phyloP scores from a whole-genome alignment of 306 rosid species.

The Luffa aegyptiaca region DNA sequence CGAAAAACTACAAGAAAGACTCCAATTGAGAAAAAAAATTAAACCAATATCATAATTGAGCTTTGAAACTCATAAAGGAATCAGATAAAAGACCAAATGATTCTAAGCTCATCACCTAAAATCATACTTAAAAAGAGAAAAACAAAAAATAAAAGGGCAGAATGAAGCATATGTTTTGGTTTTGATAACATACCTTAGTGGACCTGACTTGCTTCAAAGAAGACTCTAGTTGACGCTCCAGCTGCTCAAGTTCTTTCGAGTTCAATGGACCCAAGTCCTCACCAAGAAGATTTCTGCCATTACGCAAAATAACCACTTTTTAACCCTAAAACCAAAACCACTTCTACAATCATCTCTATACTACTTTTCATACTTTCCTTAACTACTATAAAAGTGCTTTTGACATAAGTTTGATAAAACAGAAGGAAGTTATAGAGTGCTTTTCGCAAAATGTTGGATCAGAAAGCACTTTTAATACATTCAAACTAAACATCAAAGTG shows the following conservation, averaged over 20 bases:
- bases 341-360: too few species aligned
- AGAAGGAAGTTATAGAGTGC: background rate
- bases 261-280: constrained; percentile 85
- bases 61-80: too few species aligned
- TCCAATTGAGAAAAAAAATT: too few species aligned
- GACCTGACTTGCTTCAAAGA: constrained; percentile 86
- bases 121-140: background rate
- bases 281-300: constrained; percentile 78
- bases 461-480: background rate
- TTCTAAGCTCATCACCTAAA: background rate
- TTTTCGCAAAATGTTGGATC: too few species aligned
- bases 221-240: constrained; percentile 81
- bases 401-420: too few species aligned
- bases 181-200: constrained; percentile 44
- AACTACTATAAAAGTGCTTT: too few species aligned
- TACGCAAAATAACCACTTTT: background rate
- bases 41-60: too few species aligned
- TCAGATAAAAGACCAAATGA: too few species aligned
- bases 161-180: background rate
- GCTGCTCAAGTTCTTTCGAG: constrained; percentile 90
- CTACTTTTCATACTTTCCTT: too few species aligned
- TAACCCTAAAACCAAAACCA: background rate
- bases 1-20: too few species aligned
- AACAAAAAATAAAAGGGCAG: background rate
- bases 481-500: background rate